A percentile compares a stretch with the other conserved stretches of the same genome.
Conservation (phyloP, 495 filamentous ascomycete genomes). For the Darksidea phi region DNA sequence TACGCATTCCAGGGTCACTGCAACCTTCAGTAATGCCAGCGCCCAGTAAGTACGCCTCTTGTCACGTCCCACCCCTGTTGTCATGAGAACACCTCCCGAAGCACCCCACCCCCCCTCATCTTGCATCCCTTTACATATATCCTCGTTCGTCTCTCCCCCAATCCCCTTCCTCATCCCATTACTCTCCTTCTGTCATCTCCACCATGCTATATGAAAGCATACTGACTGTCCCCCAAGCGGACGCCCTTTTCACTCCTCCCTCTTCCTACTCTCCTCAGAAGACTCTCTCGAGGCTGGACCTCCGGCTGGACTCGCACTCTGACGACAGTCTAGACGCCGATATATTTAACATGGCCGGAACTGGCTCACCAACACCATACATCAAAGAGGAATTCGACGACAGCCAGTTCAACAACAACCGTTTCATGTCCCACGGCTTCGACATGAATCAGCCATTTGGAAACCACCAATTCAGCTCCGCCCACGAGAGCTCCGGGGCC, state of each 20-base stretch:
- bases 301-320: constrained; percentile 35
- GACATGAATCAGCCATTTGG: constrained; percentile 62
- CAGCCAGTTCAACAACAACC: constrained; percentile 54
- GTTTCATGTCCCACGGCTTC: constrained; percentile 59
- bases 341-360: constrained; percentile 48
- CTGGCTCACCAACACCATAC: constrained; percentile 58
- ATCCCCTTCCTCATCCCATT: constrained; percentile 3
- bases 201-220: constrained; percentile 29
- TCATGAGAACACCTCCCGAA: constrained; percentile 28
- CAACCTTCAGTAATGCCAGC: constrained; percentile 37
- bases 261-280: constrained; percentile 37
- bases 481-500: constrained; percentile 57
- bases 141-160: not conserved
- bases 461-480: constrained; percentile 59
- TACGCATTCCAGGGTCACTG: constrained; percentile 36
- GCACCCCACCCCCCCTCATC: constrained; percentile 1
- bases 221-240: constrained; percentile 35
- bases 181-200: not conserved
- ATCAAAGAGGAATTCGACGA: constrained; percentile 80
- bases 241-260: constrained; percentile 31
- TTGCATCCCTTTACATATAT: constrained; percentile 9
- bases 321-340: constrained; percentile 44
- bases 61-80: constrained; percentile 28
- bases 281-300: constrained; percentile 40
- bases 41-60: constrained; percentile 34